Conservation (phyloP, 352 stramenopile species). For the Globisporangium perplexum region DNA sequence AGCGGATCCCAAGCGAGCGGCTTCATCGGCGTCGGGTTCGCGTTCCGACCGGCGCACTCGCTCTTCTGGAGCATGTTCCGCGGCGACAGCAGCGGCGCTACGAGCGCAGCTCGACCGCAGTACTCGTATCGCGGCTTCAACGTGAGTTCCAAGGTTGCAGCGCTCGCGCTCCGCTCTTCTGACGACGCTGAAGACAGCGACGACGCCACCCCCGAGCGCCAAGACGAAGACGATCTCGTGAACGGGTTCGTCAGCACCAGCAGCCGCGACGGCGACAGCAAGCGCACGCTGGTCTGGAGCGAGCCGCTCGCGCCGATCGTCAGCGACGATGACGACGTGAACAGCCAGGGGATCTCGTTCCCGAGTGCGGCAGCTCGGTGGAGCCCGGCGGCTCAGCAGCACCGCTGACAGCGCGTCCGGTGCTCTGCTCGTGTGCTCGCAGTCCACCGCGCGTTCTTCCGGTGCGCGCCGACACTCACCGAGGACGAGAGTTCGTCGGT, state of each 20-base stretch:
- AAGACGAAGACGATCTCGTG: constrained; percentile 2
- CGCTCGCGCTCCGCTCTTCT: background rate
- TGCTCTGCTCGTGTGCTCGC: background rate
- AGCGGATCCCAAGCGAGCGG: constrained; percentile 34
- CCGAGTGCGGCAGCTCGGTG: constrained; percentile 21
- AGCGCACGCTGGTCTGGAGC: constrained; percentile 26
- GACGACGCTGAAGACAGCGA: background rate
- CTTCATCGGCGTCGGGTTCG: constrained; percentile 53
- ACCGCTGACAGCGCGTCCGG: background rate
- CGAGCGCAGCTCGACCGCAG: background rate
- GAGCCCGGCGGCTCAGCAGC: background rate
- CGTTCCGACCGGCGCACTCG: constrained; percentile 23
- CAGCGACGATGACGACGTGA: constrained; percentile 18
- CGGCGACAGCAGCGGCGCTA: background rate
- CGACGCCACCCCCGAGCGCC: background rate
- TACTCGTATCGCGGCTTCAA: constrained; percentile 23
- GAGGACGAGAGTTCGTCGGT: constrained; percentile 1
- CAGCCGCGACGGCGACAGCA: background rate
- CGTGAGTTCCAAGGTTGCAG: constrained; percentile 10
- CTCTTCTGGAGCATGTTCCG: constrained; percentile 33
- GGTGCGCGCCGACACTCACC: constrained; percentile 8
- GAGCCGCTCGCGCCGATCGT: constrained; percentile 39
- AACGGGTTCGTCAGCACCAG: constrained; percentile 8
- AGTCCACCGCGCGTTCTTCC: constrained; percentile 45
- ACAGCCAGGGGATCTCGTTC: constrained; percentile 46